phyloP scores from a whole-genome alignment of 441 rosid species.

The Erodium texanum region DNA sequence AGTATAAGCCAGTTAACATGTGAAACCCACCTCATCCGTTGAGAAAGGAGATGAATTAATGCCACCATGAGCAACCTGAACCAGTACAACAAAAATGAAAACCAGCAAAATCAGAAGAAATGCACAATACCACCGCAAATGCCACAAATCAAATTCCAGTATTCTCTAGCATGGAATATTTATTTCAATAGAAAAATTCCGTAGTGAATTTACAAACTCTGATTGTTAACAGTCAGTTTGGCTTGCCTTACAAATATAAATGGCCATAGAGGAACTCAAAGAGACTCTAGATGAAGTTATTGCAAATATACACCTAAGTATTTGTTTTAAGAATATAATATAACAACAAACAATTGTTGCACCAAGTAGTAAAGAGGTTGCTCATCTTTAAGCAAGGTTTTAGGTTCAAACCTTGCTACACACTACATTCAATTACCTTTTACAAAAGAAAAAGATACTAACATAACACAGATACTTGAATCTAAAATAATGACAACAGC shows the following conservation, averaged over 20 bases:
- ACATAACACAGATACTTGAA: neutral
- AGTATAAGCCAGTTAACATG: neutral
- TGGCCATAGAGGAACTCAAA: too few relatives aligned
- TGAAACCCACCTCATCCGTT: slow-evolving; percentile 47
- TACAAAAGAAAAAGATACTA: too few relatives aligned
- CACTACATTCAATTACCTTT: too few relatives aligned
- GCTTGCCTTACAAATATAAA: neutral
- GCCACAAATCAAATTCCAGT: neutral
- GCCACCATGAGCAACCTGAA: slow-evolving; percentile 41
- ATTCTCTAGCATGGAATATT: neutral
- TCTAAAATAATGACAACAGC: neutral
- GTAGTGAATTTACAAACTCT: neutral
- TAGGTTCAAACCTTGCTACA: too few relatives aligned
- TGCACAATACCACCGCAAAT: neutral
- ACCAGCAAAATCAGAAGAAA: neutral
- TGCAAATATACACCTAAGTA: too few relatives aligned
- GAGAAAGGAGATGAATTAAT: slow-evolving; percentile 36
- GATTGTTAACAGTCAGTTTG: neutral
- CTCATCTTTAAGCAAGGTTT: too few relatives aligned
- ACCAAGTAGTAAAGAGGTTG: too few relatives aligned
- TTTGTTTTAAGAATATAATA: too few relatives aligned
- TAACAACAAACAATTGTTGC: too few relatives aligned
- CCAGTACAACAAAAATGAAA: slow-evolving; percentile 10
- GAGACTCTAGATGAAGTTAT: too few relatives aligned
- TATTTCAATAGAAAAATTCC: neutral